Evolutionary conservation across 768 basidiomycete genomes (phyloP), one percentile per base, ranked within the genome.

Genomic region (Cubamyces sp.): DNA sequence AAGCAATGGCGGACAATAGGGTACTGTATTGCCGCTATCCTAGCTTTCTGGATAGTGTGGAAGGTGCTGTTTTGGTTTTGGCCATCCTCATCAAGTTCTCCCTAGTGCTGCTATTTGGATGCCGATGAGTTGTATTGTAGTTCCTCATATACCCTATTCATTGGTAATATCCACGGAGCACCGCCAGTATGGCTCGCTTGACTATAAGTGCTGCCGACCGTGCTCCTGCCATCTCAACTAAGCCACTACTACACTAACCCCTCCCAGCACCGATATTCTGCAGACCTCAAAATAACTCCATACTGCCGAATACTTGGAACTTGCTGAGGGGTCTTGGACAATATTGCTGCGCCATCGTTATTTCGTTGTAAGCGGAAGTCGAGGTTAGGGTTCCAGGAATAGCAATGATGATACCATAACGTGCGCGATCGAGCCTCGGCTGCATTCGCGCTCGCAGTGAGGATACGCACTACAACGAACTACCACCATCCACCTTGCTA

Each of bases 1-100:
- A 88, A 85, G 72, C 86, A 87, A 43, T 88, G 84, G 77, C 80
- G 88, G 30, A 82, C 91, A 45, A 89, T 87, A 14, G 73, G 85
- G 58, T 81, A 85, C 48, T 77, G 88, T 34, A 83, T 88, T 15
- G 78, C 73, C 0, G 72, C 79, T 1, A 82, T 91, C 66, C 60
- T 92, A 18, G 69, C 61, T 9, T 40, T 73, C n/a, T 73, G 72
- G 72, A 41, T 73, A 19, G 37, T 67, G 14, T 69, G 70, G 64
- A 67, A 62, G 53, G 42, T 73, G 15, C 7, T 65, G 46, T 62
- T 62, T 25, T 68, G 68, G 72, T 69, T 67, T 58, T 68, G 69
- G 69, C 66, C 67, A 14, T 48, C 61, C 30, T 41, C 64, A 16
- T 16, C 64, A 34, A 16, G 59, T 7, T 42, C 66, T 5, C 42